A percentile compares a stretch with the other conserved stretches of the same genome.
Conservation (phyloP, 2,329 filamentous ascomycete species). For the Helotiales sp. region DNA sequence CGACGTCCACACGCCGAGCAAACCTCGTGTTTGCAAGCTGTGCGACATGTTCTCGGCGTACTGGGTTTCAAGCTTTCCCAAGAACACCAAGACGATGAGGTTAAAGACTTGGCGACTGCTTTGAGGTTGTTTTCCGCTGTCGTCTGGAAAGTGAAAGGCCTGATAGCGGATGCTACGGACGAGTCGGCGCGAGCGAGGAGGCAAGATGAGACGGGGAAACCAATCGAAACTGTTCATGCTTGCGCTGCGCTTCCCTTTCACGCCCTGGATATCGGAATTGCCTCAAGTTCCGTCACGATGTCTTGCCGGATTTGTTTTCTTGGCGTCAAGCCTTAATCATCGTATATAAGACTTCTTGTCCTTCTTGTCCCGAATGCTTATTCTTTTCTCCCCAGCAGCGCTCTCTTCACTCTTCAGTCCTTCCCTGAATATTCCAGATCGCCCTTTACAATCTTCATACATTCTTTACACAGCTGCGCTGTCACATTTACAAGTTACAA, state of each 20-base stretch:
- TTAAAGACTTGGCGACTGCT: conserved; percentile 5
- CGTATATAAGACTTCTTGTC: conserved; percentile 11
- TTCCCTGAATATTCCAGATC: conserved; percentile 13
- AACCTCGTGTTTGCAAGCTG: neutral
- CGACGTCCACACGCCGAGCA: neutral
- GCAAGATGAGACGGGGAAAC: conserved; percentile 25
- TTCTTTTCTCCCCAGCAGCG: conserved; percentile 22
- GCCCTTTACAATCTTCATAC: conserved; percentile 14
- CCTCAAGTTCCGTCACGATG: too few species aligned
- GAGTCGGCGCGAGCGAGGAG: conserved; percentile 1
- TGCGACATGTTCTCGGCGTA: neutral
- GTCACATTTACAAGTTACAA: conserved; percentile 15
- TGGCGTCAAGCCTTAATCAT: neutral
- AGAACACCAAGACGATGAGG: neutral
- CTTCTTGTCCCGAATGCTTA: neutral
- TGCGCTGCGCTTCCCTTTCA: too few species aligned
- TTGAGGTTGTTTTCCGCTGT: neutral
- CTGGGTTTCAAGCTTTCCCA: neutral
- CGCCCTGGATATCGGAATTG: too few species aligned
- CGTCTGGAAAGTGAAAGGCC: neutral
- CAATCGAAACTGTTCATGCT: conserved; percentile 23
- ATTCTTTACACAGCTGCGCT: conserved; percentile 32
- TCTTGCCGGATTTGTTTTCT: neutral
- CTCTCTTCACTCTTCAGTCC: conserved; percentile 22
- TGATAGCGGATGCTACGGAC: neutral